A percentile compares a stretch with the other conserved stretches of the same genome.
These are phyloP conservation scores for Zasmidium citrigriseum DNA, from an alignment of 2,329 filamentous ascomycete genomes.

Conservation along the genomic window DNA sequence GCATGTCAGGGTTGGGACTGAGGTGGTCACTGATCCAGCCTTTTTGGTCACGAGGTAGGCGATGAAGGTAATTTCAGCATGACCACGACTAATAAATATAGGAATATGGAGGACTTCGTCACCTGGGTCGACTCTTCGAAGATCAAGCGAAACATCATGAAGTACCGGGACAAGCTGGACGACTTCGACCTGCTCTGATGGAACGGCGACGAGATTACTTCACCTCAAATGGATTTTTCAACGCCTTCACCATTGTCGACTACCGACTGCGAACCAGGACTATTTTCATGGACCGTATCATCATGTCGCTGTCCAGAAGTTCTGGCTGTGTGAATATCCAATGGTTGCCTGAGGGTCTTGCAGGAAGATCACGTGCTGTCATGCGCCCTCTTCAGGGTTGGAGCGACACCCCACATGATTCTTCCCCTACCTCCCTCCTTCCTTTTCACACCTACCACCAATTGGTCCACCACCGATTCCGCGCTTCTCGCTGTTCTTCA, in stretches of 20 bases:
- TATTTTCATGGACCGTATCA: not conserved
- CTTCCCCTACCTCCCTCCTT: conserved; percentile 4
- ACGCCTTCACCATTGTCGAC: too few relatives aligned
- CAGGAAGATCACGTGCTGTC: conserved; percentile 9
- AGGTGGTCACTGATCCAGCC: conserved; percentile 85
- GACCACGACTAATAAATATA: conserved; percentile 16
- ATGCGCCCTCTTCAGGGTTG: conserved; percentile 14
- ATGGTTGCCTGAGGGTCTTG: conserved; percentile 1
- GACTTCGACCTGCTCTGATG: conserved; percentile 85
- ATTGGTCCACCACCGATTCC: not conserved
- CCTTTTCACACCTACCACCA: not conserved
- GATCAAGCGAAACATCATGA: conserved; percentile 95
- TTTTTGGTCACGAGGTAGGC: conserved; percentile 72
- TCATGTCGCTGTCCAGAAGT: not conserved
- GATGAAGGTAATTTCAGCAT: not conserved
- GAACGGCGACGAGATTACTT: not conserved
- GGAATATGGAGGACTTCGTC: conserved; percentile 92
- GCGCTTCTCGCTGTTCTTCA: not conserved
- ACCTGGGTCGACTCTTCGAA: conserved; percentile 96
- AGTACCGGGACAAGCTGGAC: conserved; percentile 91
- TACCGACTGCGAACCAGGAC: not conserved
- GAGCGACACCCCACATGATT: conserved; percentile 3
- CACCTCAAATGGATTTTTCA: not conserved
- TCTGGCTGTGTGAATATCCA: not conserved
- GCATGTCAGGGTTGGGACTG: conserved; percentile 78